Evolutionary conservation across 139 green algal genomes (phyloP), one percentile per base, ranked within the genome.

Genomic region (Zygnema circumcarinatum): DNA sequence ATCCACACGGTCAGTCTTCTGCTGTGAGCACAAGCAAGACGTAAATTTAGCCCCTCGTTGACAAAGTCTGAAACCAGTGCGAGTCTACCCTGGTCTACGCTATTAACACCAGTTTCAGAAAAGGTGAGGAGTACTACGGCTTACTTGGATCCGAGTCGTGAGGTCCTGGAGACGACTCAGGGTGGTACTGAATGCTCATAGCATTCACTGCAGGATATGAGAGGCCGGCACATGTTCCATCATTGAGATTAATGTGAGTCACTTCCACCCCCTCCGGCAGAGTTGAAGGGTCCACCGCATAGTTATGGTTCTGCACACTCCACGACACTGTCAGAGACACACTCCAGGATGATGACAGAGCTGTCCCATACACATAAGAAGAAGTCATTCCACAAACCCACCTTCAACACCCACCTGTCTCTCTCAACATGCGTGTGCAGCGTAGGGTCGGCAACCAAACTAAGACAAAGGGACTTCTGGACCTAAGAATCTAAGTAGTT

Each of bases 161-260:
- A 1, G 97, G 97, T 0, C 97, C 97, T 0, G 97, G 96, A 1
- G 95, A 97, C 11, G 97, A 95, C 94, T 99, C 97, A 0, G 97
- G 97, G 92, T 99, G 97, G 92, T 98, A 99, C 94, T 99, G 97
- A 89, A 99, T 98, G 82, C 94, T 98, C 94, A 99, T 96, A 1
- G 94, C 95, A 92, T 93, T 92, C 90, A 92, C 94, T 0, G 91
- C 92, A 2, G 87, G 74, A 72, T 38, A 91, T 2, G 92, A 35
- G 89, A 95, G 93, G 84, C 96, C 97, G 1, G 97, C 97, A 89
- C 97, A 99, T 11, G 97, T 99, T 62, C 97, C 97, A 91, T 99
- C 97, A 92, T 99, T 99, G 35, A 99, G 94, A 94, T 99, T 99
- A 90, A 99, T 93, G 92, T 99, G 97, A 38, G 93, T 96, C 67